A percentile compares a stretch with the other conserved stretches of the same genome.
Evolutionary conservation across 2,329 filamentous ascomycete species (phyloP).

Genomic region (Trichoderma pleuroti): DNA sequence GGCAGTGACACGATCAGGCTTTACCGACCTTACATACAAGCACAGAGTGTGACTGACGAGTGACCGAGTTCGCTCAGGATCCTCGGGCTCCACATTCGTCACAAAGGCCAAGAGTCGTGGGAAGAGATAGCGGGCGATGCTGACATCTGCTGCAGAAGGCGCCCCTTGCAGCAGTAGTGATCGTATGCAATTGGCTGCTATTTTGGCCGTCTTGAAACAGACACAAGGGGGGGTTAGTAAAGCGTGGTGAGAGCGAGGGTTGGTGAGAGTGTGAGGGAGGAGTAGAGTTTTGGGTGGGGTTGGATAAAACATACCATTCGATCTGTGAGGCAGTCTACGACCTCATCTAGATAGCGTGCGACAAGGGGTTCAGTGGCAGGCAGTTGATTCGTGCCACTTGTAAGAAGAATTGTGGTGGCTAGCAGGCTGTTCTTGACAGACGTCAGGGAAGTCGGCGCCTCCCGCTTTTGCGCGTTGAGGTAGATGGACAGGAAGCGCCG

Average conservation of each 20-base stretch:
- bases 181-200: constrained; percentile 84
- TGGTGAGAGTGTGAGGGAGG: neutral
- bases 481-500: constrained; percentile 79
- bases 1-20: constrained; percentile 45
- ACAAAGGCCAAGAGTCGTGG: constrained; percentile 75
- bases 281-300: neutral
- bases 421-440: constrained; percentile 93
- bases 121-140: constrained; percentile 69
- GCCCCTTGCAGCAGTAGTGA: constrained; percentile 70
- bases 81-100: constrained; percentile 65
- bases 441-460: constrained; percentile 69
- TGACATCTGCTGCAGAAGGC: constrained; percentile 63
- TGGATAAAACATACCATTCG: constrained; percentile 59
- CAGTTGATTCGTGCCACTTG: constrained; percentile 70
- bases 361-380: constrained; percentile 73
- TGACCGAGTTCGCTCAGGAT: constrained; percentile 71
- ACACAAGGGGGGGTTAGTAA: neutral
- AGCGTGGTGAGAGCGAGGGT: neutral
- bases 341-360: constrained; percentile 69
- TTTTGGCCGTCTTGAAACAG: constrained; percentile 66
- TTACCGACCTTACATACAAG: constrained; percentile 58
- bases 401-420: constrained; percentile 84
- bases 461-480: constrained; percentile 69
- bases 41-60: constrained; percentile 72
- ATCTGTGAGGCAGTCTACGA: constrained; percentile 78